phyloP scores from a whole-genome alignment of 768 basidiomycete species.

The Galerina marginata region DNA sequence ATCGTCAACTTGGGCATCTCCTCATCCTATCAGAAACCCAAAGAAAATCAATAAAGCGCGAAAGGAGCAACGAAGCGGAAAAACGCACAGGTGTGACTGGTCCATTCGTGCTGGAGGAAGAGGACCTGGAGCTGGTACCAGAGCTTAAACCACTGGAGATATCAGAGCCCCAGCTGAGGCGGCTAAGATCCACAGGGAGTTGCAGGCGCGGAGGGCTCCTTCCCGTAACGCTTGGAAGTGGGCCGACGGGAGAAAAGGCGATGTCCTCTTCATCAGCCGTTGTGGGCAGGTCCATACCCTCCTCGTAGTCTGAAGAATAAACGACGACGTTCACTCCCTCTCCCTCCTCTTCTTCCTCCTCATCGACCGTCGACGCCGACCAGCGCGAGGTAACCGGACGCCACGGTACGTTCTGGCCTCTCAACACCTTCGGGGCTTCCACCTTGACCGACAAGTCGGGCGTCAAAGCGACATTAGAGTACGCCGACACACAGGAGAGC shows the following conservation, averaged over 20 bases:
- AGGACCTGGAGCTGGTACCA: slow-evolving; percentile 6
- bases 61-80: slow-evolving; percentile 1
- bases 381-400: slow-evolving; percentile 10
- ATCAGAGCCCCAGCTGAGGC: slow-evolving; percentile 28
- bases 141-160: slow-evolving; percentile 20
- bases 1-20: slow-evolving; percentile 27
- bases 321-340: background rate
- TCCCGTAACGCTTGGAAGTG: background rate
- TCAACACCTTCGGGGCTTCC: background rate
- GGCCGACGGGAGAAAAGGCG: background rate
- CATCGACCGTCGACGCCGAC: slow-evolving; percentile 8
- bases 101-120: slow-evolving; percentile 23
- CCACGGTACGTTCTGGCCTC: slow-evolving; percentile 14
- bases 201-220: slow-evolving; percentile 22
- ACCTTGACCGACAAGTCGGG: slow-evolving; percentile 7
- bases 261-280: background rate
- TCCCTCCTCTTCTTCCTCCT: background rate
- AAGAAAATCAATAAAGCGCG: slow-evolving; percentile 4
- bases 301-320: slow-evolving; percentile 3
- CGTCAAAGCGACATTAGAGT: background rate
- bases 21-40: background rate
- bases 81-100: slow-evolving; percentile 36
- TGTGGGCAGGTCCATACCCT: background rate
- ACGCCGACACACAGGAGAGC: slow-evolving; percentile 24
- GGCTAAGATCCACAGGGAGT: slow-evolving; percentile 31